A percentile compares a stretch with the other conserved stretches of the same genome.
phyloP scores from a whole-genome alignment of 805 yeast species.

The Candida suzukii region DNA sequence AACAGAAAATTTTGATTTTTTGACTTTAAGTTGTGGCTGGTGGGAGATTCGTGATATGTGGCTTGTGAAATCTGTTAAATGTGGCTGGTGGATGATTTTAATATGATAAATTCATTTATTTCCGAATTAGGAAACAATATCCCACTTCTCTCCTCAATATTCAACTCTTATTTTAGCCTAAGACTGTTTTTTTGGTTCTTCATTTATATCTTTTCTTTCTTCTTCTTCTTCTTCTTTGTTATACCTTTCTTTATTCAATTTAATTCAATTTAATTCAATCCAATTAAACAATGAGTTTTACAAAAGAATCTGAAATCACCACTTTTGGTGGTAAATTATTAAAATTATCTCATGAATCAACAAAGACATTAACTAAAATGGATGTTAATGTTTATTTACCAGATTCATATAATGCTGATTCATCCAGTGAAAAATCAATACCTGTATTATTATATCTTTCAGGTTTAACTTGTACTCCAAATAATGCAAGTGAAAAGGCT shows the following conservation, averaged over 20 bases:
- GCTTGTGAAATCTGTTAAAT: background rate
- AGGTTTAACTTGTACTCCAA: constrained; percentile 90
- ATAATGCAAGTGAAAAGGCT: constrained; percentile 91
- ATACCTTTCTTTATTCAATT: too few relatives aligned
- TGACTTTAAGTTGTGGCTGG: background rate
- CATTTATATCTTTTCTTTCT: too few relatives aligned
- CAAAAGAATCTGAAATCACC: constrained; percentile 43
- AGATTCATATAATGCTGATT: constrained; percentile 31
- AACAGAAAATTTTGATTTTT: too few relatives aligned
- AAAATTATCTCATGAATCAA: constrained; percentile 72
- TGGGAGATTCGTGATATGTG: background rate
- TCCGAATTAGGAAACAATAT: background rate
- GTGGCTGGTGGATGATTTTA: too few relatives aligned
- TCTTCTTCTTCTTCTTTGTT: too few relatives aligned
- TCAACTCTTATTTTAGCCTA: too few relatives aligned
- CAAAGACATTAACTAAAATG: constrained; percentile 63
- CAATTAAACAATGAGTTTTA: constrained; percentile 36
- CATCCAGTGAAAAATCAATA: constrained; percentile 27
- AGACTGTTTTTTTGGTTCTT: too few relatives aligned
- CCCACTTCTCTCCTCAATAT: too few relatives aligned
- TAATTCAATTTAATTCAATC: background rate
- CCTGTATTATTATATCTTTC: constrained; percentile 80
- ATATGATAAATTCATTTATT: too few relatives aligned
- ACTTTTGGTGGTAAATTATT: constrained; percentile 70
- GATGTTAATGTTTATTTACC: constrained; percentile 82